These are phyloP conservation scores for Ogataea allantospora DNA, from an alignment of 805 yeast species.

Conservation along the genomic window DNA sequence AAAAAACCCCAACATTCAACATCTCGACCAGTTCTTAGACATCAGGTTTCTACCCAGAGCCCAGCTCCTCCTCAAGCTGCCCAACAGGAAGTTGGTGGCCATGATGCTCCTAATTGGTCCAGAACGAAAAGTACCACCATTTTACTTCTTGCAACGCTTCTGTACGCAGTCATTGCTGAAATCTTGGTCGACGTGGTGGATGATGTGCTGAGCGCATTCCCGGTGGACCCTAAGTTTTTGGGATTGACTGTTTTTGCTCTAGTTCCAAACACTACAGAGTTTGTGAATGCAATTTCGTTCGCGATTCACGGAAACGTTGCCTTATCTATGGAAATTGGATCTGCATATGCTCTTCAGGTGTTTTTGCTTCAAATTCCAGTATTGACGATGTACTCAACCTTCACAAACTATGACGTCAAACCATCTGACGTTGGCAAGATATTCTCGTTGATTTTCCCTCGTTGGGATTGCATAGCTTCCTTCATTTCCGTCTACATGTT, in stretches of 20 bases:
- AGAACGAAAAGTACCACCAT: slow-evolving; percentile 79
- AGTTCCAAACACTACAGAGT: slow-evolving; percentile 96
- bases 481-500: slow-evolving; percentile 83
- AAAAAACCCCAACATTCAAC: slow-evolving; percentile 8
- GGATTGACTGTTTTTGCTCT: slow-evolving; percentile 94
- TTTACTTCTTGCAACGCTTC: slow-evolving; percentile 74
- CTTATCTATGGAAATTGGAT: slow-evolving; percentile 94
- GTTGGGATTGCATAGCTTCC: slow-evolving; percentile 91
- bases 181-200: slow-evolving; percentile 91
- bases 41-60: slow-evolving; percentile 1
- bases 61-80: slow-evolving; percentile 4
- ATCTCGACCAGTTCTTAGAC: slow-evolving; percentile 1
- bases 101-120: slow-evolving; percentile 98
- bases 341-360: slow-evolving; percentile 95
- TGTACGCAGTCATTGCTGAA: slow-evolving; percentile 93
- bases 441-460: slow-evolving; percentile 86
- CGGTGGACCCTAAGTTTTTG: slow-evolving; percentile 86
- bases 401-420: slow-evolving; percentile 36
- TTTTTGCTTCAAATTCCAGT: slow-evolving; percentile 92
- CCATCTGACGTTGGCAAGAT: slow-evolving; percentile 39
- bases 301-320: slow-evolving; percentile 97
- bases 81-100: slow-evolving; percentile 55
- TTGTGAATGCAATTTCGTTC: slow-evolving; percentile 93
- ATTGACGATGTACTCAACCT: slow-evolving; percentile 73
- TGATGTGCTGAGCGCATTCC: slow-evolving; percentile 70